Evolutionary conservation across 1,284 basidiomycete genomes (phyloP).

Genomic region (Mycosarcoma maydis): DNA sequence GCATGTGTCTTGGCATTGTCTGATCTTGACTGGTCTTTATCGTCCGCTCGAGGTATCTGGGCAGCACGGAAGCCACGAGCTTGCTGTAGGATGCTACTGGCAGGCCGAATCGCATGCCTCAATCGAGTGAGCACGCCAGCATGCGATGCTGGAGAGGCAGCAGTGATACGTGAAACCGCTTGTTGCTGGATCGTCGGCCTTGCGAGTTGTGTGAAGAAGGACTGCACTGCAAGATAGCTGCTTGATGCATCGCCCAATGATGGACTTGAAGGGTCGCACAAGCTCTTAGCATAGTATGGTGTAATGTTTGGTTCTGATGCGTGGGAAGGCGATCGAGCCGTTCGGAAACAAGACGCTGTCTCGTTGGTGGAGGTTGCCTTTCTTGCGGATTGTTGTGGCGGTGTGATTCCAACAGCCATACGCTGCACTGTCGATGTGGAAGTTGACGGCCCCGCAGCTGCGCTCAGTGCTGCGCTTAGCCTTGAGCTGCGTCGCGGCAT

Average conservation of each 20-base stretch:
- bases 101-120: background rate
- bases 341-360: background rate
- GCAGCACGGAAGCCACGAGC: constrained; percentile 20
- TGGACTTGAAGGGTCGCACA: background rate
- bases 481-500: constrained; percentile 14
- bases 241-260: background rate
- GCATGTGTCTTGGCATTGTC: background rate
- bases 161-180: no score
- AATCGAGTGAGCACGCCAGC: background rate
- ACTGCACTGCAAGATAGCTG: constrained; percentile 29
- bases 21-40: background rate
- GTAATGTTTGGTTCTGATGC: no score
- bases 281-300: no score
- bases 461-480: background rate
- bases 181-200: background rate
- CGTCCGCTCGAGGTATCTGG: background rate
- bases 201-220: constrained; percentile 18
- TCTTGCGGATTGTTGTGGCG: background rate
- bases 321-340: no score
- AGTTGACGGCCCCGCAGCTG: background rate
- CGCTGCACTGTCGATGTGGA: no score
- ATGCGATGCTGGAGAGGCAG: background rate
- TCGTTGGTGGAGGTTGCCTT: background rate
- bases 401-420: background rate
- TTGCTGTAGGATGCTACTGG: constrained; percentile 5